Percentiles rank a stretch among this genome's conserved stretches.
Evolutionary conservation across 768 basidiomycete genomes (phyloP).

Genomic region (Boletellus emodensis): DNA sequence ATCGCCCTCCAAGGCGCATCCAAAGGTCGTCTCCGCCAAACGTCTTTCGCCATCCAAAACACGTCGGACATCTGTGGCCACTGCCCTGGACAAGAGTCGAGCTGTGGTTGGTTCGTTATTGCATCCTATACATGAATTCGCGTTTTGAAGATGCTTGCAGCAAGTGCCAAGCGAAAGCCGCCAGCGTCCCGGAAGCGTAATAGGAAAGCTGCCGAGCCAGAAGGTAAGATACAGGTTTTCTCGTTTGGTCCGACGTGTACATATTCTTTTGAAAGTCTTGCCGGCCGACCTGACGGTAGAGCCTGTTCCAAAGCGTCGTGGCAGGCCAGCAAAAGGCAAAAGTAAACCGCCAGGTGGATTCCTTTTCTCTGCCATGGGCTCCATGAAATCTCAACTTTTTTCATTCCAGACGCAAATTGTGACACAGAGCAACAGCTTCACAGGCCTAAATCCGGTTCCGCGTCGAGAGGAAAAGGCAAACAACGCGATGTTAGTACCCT

Average conservation of each 20-base stretch:
- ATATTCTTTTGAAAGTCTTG: background rate
- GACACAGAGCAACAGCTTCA: constrained; percentile 3
- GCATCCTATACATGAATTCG: too few species aligned
- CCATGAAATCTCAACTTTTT: background rate
- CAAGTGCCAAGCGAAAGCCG: constrained; percentile 6
- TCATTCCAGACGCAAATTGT: background rate
- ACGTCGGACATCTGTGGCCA: background rate
- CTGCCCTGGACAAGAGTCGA: background rate
- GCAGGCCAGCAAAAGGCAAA: constrained; percentile 11
- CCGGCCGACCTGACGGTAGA: background rate
- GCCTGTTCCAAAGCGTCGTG: constrained; percentile 16
- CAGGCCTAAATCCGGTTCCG: background rate
- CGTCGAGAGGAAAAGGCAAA: constrained; percentile 11
- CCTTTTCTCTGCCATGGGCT: background rate
- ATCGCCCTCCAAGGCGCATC: constrained; percentile 37
- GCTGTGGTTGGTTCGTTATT: constrained; percentile 14
- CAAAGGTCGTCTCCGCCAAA: constrained; percentile 1
- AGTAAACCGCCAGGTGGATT: constrained; percentile 9
- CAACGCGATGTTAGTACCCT: background rate
- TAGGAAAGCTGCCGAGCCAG: background rate
- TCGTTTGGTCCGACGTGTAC: background rate
- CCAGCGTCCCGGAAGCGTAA: constrained; percentile 10
- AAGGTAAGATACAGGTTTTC: constrained; percentile 2
- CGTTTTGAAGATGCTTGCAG: constrained; percentile 7
- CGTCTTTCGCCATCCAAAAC: background rate